Evolutionary conservation across 306 rosid genomes (phyloP).

Genomic region (Glycine latifolia): DNA sequence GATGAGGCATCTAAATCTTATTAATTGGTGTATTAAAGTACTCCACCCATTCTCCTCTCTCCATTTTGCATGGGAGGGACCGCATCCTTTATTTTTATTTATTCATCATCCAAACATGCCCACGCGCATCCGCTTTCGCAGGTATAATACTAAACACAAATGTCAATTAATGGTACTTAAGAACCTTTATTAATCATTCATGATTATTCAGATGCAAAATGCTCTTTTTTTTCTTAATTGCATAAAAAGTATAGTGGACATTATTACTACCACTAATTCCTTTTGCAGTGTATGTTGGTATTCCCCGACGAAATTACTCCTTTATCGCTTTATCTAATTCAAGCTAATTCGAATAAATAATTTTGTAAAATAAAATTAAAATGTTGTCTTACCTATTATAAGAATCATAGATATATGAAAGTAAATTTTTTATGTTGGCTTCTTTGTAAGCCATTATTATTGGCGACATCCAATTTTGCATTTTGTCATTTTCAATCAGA

Average conservation of each 20-base stretch:
- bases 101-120: constrained; percentile 41
- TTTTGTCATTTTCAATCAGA: too few relatives aligned
- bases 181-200: constrained; percentile 5
- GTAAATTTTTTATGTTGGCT: too few relatives aligned
- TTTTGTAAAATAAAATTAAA: not conserved
- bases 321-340: not conserved
- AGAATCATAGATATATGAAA: too few relatives aligned
- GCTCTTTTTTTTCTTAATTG: not conserved
- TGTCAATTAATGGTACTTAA: not conserved
- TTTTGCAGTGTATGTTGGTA: not conserved
- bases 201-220: not conserved
- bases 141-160: not conserved
- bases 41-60: constrained; percentile 51
- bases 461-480: too few relatives aligned
- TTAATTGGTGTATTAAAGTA: constrained; percentile 66
- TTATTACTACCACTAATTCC: not conserved
- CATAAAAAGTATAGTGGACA: not conserved
- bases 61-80: constrained; percentile 52
- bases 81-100: constrained; percentile 42
- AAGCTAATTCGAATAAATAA: not conserved
- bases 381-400: not conserved
- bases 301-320: not conserved
- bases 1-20: constrained; percentile 81
- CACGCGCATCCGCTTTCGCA: constrained; percentile 54
- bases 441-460: too few relatives aligned